Conservation (phyloP, 345 rosid genomes). For the Stellera chamaejasme region DNA sequence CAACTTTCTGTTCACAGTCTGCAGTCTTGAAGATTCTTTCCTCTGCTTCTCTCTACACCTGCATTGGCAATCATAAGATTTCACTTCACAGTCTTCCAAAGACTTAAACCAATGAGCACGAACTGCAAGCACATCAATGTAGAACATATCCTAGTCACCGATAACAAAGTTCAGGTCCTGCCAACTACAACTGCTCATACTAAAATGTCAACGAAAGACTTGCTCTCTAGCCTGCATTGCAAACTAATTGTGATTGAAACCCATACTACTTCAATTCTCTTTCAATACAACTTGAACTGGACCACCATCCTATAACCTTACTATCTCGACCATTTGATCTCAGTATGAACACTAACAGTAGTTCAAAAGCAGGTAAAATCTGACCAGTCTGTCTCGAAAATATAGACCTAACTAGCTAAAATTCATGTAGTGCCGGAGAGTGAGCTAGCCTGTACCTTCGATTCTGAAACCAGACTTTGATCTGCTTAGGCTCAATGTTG, state of each 20-base stretch:
- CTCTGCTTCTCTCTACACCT: constrained; percentile 99
- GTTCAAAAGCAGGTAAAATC: not conserved
- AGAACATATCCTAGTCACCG: not conserved
- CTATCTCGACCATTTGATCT: too few relatives aligned
- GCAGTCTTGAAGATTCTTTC: constrained; percentile 91
- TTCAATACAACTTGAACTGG: too few relatives aligned
- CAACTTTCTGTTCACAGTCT: constrained; percentile 89
- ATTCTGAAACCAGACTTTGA: constrained; percentile 99
- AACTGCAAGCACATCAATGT: not conserved
- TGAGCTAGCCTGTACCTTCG: constrained; percentile 50
- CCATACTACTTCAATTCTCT: too few relatives aligned
- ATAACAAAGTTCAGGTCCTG: not conserved
- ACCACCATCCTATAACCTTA: too few relatives aligned
- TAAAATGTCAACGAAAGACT: not conserved
- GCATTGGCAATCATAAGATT: constrained; percentile 17
- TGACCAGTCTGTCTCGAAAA: too few relatives aligned
- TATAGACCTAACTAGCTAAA: too few relatives aligned
- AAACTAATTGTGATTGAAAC: too few relatives aligned
- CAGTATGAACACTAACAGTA: not conserved
- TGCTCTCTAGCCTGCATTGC: not conserved
- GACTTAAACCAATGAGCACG: not conserved
- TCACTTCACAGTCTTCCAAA: constrained; percentile 2
- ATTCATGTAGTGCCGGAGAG: too few relatives aligned
- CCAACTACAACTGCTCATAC: not conserved
- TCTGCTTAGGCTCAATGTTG: constrained; percentile 97